Conservation (phyloP, 2,329 filamentous ascomycete genomes). For the Venturia carpophila region DNA sequence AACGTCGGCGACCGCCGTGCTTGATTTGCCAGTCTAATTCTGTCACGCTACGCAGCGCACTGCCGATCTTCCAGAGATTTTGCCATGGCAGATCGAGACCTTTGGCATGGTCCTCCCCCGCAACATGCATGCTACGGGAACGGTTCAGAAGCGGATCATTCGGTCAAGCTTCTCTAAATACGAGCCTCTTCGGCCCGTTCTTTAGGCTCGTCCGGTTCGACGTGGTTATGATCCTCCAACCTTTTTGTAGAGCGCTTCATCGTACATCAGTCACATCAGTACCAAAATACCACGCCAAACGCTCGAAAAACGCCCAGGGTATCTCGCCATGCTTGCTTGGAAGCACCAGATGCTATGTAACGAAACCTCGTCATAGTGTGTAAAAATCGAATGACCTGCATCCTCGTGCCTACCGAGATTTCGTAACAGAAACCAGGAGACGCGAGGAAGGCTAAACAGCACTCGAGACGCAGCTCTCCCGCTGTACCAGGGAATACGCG, state of each 20-base stretch:
- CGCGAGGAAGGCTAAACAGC: not conserved
- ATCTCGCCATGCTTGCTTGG: constrained; percentile 6
- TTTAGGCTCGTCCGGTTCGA: not conserved
- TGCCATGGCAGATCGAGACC: not conserved
- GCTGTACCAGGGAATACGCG: not conserved
- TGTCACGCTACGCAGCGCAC: not conserved
- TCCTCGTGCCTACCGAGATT: not conserved
- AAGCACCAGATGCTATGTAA: not conserved
- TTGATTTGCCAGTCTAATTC: constrained; percentile 5
- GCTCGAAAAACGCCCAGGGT: constrained; percentile 3
- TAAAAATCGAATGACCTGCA: constrained; percentile 4
- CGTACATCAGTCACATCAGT: not conserved
- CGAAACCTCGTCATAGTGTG: constrained; percentile 2
- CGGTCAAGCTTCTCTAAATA: not conserved
- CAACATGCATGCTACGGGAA: not conserved
- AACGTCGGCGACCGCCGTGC: not conserved
- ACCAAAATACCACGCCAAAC: not conserved
- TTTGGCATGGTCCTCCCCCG: constrained; percentile 1
- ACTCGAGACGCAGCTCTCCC: constrained; percentile 1
- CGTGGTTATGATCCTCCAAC: not conserved
- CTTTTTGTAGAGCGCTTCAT: not conserved
- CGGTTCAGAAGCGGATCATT: not conserved
- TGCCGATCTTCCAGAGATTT: not conserved
- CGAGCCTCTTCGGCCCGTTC: not conserved
- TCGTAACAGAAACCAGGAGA: constrained; percentile 6